A percentile compares a stretch with the other conserved stretches of the same genome.
These are phyloP conservation scores for Boletus sp. DNA, from an alignment of 768 basidiomycete species.

Conservation along the genomic window DNA sequence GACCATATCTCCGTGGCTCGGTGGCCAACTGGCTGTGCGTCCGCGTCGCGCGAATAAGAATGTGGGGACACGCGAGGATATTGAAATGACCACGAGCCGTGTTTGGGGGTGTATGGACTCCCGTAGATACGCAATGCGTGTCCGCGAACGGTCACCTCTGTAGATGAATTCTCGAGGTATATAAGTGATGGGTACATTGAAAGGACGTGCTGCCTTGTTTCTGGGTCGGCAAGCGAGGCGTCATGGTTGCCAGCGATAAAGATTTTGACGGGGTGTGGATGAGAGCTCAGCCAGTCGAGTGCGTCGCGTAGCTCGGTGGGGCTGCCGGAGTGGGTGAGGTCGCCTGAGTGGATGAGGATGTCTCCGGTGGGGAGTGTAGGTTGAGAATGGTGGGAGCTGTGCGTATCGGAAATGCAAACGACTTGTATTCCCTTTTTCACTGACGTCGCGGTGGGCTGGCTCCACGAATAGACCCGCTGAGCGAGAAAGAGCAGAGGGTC, in stretches of 20 bases:
- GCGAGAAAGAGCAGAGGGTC: slow-evolving; percentile 12
- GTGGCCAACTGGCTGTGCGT: background rate
- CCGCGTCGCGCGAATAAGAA: background rate
- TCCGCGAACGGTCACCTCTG: slow-evolving; percentile 5
- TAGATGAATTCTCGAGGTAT: slow-evolving; percentile 8
- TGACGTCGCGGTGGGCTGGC: background rate
- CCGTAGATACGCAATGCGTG: slow-evolving; percentile 5
- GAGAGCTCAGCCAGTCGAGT: slow-evolving; percentile 8
- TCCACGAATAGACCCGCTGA: slow-evolving; percentile 1
- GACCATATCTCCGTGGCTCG: background rate
- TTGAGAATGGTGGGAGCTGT: slow-evolving; percentile 3
- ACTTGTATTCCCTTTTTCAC: background rate
- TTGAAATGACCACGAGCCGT: slow-evolving; percentile 8
- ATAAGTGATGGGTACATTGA: slow-evolving; percentile 1
- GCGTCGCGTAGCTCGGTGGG: slow-evolving; percentile 3
- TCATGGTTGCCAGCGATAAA: slow-evolving; percentile 13
- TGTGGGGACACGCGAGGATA: slow-evolving; percentile 7
- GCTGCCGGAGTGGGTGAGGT: slow-evolving; percentile 5
- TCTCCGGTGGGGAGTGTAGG: slow-evolving; percentile 3
- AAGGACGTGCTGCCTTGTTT: background rate
- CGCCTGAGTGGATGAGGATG: slow-evolving; percentile 8
- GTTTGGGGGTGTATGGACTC: slow-evolving; percentile 9
- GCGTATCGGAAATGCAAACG: slow-evolving; percentile 11
- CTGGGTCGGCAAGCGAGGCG: background rate
- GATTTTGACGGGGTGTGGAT: slow-evolving; percentile 9